These are phyloP conservation scores for Eurotiales sp. DNA, from an alignment of 2,329 filamentous ascomycete species.

Conservation along the genomic window DNA sequence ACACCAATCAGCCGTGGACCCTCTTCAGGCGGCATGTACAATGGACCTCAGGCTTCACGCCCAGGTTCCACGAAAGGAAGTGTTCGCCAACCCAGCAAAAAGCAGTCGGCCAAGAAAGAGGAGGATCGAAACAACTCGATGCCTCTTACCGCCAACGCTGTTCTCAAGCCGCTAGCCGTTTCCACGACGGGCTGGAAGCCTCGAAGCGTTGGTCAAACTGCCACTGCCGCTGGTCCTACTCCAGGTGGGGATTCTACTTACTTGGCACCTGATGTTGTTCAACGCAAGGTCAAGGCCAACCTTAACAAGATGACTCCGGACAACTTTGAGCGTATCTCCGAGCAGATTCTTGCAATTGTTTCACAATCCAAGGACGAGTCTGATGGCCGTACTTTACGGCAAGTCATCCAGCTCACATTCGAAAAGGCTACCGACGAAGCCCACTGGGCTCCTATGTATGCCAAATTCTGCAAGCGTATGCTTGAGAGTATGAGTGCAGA, in stretches of 20 bases:
- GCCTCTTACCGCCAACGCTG: slow-evolving; percentile 80
- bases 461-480: slow-evolving; percentile 97
- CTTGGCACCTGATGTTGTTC: slow-evolving; percentile 87
- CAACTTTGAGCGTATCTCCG: slow-evolving; percentile 94
- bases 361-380: slow-evolving; percentile 92
- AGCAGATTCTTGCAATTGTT: slow-evolving; percentile 88
- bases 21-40: slow-evolving; percentile 51
- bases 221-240: slow-evolving; percentile 39
- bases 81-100: slow-evolving; percentile 48
- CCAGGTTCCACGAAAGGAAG: slow-evolving; percentile 58
- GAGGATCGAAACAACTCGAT: slow-evolving; percentile 76
- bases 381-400: slow-evolving; percentile 88
- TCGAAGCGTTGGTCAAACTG: slow-evolving; percentile 57
- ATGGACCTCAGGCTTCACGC: slow-evolving; percentile 68
- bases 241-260: slow-evolving; percentile 52
- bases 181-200: slow-evolving; percentile 87
- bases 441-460: slow-evolving; percentile 98
- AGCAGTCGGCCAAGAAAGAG: slow-evolving; percentile 56
- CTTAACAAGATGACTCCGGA: slow-evolving; percentile 99
- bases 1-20: slow-evolving; percentile 62
- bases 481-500: slow-evolving; percentile 90
- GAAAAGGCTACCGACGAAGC: slow-evolving; percentile 98
- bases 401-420: slow-evolving; percentile 98
- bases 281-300: slow-evolving; percentile 97
- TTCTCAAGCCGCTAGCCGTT: slow-evolving; percentile 73